These are phyloP conservation scores for Cordia subcordata DNA, from an alignment of 257 asterid species.

Conservation along the genomic window DNA sequence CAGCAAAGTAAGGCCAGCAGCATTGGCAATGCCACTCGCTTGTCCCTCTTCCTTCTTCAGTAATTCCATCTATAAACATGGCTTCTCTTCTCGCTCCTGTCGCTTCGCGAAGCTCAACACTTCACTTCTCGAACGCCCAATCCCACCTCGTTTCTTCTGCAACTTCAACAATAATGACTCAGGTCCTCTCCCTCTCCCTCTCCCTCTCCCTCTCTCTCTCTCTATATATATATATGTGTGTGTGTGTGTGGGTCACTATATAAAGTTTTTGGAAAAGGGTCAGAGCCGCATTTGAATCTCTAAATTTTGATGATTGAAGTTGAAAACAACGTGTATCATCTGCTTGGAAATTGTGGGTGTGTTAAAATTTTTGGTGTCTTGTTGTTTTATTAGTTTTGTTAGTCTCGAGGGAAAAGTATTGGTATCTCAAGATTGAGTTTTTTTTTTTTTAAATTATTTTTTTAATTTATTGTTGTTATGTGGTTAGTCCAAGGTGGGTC, in stretches of 20 bases:
- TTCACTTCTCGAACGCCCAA: conserved; percentile 5
- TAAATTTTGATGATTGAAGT: not conserved
- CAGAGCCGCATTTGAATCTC: not conserved
- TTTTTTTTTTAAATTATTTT: no score
- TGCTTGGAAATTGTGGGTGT: not conserved
- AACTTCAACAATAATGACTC: conserved; percentile 10
- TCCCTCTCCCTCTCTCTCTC: not conserved
- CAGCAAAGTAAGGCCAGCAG: not conserved
- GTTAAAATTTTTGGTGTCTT: not conserved
- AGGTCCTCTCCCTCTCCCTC: conserved; percentile 13
- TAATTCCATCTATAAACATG: conserved; percentile 1
- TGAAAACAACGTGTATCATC: not conserved
- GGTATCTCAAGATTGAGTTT: not conserved
- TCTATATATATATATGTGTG: not conserved
- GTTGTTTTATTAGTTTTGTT: not conserved
- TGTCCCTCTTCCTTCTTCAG: not conserved
- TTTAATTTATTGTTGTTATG: no score
- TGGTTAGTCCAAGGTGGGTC: no score
- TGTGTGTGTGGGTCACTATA: not conserved
- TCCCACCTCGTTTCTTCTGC: conserved; percentile 17
- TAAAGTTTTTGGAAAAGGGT: not conserved
- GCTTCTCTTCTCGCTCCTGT: conserved; percentile 13
- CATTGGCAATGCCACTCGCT: conserved; percentile 1
- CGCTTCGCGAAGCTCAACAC: conserved; percentile 1
- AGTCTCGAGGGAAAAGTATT: not conserved